Evolutionary conservation across 495 filamentous ascomycete genomes (phyloP).

Genomic region (Aspergillus funiculosus): DNA sequence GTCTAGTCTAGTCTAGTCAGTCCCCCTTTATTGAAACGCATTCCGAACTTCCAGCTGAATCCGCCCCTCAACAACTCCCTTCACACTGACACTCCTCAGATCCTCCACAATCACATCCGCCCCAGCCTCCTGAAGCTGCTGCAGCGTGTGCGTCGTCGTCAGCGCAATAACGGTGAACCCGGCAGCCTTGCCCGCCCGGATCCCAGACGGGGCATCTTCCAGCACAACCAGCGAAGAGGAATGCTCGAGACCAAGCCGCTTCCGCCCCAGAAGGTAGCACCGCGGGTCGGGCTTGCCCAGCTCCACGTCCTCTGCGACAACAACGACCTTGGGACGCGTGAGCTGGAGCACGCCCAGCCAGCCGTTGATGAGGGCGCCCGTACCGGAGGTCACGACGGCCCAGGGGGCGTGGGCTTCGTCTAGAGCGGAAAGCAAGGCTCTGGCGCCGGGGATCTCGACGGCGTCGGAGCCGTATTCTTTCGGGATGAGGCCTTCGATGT

Average conservation of each 20-base stretch:
- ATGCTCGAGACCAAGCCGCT: slow-evolving; percentile 53
- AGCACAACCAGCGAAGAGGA: slow-evolving; percentile 64
- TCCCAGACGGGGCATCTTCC: slow-evolving; percentile 92
- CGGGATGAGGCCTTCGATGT: slow-evolving; percentile 73
- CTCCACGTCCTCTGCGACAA: slow-evolving; percentile 80
- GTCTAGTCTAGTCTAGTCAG: too few relatives aligned
- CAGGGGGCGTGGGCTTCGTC: slow-evolving; percentile 58
- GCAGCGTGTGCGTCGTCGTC: slow-evolving; percentile 73
- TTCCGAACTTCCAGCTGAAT: slow-evolving; percentile 51
- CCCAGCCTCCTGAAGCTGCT: slow-evolving; percentile 62
- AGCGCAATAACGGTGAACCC: slow-evolving; percentile 86
- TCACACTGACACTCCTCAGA: slow-evolving; percentile 62
- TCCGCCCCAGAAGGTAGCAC: slow-evolving; percentile 71
- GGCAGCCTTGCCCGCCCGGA: slow-evolving; percentile 79
- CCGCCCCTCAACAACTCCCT: slow-evolving; percentile 45
- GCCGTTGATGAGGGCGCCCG: slow-evolving; percentile 69
- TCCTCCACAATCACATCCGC: slow-evolving; percentile 88
- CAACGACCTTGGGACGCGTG: slow-evolving; percentile 64
- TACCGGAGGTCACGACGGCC: slow-evolving; percentile 92
- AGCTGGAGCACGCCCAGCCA: slow-evolving; percentile 80
- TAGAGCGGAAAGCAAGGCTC: slow-evolving; percentile 52
- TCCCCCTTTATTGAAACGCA: slow-evolving; percentile 34
- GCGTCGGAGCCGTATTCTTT: slow-evolving; percentile 69
- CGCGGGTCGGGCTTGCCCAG: slow-evolving; percentile 80
- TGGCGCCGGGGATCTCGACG: slow-evolving; percentile 70